Evolutionary conservation across 192 early-diverging fungal genomes (phyloP).

Genomic region (Dissophora globulifera): DNA sequence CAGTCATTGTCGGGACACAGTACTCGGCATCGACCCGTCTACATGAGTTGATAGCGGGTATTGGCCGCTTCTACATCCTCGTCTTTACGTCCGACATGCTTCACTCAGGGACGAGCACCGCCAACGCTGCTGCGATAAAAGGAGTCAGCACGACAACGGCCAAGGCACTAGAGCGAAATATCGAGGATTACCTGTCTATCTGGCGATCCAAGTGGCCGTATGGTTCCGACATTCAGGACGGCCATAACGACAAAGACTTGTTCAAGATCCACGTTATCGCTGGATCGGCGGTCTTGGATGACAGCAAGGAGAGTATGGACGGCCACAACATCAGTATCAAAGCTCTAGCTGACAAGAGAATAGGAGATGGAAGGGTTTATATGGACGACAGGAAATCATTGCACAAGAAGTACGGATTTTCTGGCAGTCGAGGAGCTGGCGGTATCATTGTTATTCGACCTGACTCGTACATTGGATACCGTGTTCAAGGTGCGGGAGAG

Average conservation of each 20-base stretch:
- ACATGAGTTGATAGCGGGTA: too few species aligned
- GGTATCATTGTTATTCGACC: constrained; percentile 27
- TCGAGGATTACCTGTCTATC: background rate
- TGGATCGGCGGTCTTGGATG: background rate
- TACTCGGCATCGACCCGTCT: too few species aligned
- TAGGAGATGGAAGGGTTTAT: constrained; percentile 11
- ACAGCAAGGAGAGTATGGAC: too few species aligned
- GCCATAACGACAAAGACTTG: constrained; percentile 15
- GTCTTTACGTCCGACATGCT: constrained; percentile 16
- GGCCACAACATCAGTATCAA: background rate
- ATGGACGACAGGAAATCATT: constrained; percentile 1
- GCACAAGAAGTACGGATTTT: constrained; percentile 20
- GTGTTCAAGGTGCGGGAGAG: constrained; percentile 14
- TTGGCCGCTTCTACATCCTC: too few species aligned
- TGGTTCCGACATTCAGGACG: constrained; percentile 10
- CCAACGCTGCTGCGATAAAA: background rate
- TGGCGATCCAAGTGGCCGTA: constrained; percentile 29
- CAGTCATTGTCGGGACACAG: too few species aligned
- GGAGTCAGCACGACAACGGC: background rate
- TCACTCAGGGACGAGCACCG: background rate
- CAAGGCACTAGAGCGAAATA: constrained; percentile 16
- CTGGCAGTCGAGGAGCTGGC: background rate
- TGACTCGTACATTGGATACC: constrained; percentile 31
- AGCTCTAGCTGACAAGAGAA: background rate
- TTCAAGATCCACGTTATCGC: constrained; percentile 25